Evolutionary conservation across 2,329 filamentous ascomycete species (phyloP), one percentile per base, ranked within the genome.

Genomic region (Fusarium foetens): DNA sequence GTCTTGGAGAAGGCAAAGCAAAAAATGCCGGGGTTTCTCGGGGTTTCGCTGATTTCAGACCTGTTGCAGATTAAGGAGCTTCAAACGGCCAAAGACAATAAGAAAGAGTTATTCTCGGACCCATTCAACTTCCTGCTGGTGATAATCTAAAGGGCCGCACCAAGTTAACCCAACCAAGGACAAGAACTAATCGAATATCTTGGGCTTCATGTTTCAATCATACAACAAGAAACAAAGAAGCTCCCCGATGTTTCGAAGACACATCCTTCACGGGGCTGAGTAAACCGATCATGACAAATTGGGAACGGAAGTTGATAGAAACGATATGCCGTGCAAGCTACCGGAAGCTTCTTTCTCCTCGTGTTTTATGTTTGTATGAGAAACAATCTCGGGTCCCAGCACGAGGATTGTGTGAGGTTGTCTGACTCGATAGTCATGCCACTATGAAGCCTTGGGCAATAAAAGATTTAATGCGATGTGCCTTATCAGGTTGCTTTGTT

Each of bases 61-160:
- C 43, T 68, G 71, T 73, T 73, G 73, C 71, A 71, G 38, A 65
- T 73, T 65, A 41, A 41, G 54, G 36, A 61, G 39, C 25, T 68
- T 45, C 45, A 45, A 68, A 57, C 52, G 39, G 54, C 17, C 48
- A 55, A 41, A 46, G n/a, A 70, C 71, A 73, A 73, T 73, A 29
- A 68, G 54, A 51, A 16, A 36, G 8, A 45, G 19, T 13, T 43
- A 5, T 52, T 6, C 27, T 29, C 19, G 27, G 21, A 23, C 51
- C 39, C 58, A 62, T 41, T 46, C 35, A 63, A 53, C 58, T 38
- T 62, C 29, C 36, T 46, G 11, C 38, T 62, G 35, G 38, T 71
- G 65, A 38, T 49, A 69, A 61, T 59, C 35, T 31, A 51, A 55
- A 38, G 41, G 43, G 39, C 51, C 27, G n/a, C 29, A 23, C 58